Evolutionary conservation across 768 basidiomycete genomes (phyloP).

Genomic region (Lentinula sp.): DNA sequence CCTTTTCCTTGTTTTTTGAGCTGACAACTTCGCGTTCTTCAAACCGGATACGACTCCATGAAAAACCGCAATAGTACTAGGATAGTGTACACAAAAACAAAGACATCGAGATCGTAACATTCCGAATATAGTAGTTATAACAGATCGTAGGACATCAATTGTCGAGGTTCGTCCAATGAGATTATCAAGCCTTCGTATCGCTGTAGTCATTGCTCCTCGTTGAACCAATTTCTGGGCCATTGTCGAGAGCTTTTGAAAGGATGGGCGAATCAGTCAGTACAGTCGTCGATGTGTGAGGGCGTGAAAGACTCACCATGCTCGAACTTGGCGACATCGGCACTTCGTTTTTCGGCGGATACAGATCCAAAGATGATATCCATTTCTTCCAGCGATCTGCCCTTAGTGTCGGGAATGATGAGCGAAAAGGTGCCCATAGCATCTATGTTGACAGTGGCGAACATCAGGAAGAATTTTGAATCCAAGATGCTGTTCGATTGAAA

Average conservation of each 20-base stretch:
- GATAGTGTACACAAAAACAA: neutral
- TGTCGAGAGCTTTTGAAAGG: neutral
- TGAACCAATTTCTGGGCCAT: neutral
- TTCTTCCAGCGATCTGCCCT: conserved; percentile 28
- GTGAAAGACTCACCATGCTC: conserved; percentile 18
- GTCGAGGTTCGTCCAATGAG: no score
- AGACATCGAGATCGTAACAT: no score
- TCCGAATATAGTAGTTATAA: no score
- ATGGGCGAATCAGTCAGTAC: neutral
- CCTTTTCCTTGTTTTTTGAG: no score
- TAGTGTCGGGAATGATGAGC: conserved; percentile 33
- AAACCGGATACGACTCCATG: no score
- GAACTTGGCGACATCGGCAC: conserved; percentile 31
- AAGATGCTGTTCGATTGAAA: conserved; percentile 35
- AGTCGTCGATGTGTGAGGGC: no score
- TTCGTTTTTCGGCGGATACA: conserved; percentile 33
- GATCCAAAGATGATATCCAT: conserved; percentile 36
- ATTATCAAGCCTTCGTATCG: neutral
- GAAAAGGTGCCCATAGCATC: conserved; percentile 44
- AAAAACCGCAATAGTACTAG: neutral
- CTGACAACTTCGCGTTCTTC: no score
- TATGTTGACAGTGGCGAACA: conserved; percentile 51
- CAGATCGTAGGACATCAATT: no score
- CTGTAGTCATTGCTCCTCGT: neutral
- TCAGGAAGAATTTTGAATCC: conserved; percentile 48